Evolutionary conservation across 2,329 filamentous ascomycete species (phyloP).

Genomic region (Corynespora cassiicola): DNA sequence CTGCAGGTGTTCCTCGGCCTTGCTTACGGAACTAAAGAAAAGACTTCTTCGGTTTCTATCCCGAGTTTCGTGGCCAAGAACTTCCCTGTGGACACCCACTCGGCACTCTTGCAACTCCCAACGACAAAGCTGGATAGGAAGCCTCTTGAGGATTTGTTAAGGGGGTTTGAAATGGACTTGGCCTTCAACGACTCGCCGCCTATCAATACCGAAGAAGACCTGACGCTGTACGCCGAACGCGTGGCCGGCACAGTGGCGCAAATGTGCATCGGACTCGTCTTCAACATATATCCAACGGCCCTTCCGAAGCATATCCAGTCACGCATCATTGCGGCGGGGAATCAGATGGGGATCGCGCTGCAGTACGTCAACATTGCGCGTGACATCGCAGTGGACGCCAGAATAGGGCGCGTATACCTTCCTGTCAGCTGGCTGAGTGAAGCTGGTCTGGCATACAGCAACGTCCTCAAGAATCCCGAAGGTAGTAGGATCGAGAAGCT

Average conservation of each 20-base stretch:
- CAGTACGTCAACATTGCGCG: conserved; percentile 80
- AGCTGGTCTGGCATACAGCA: conserved; percentile 59
- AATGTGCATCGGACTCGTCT: conserved; percentile 71
- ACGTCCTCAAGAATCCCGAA: conserved; percentile 61
- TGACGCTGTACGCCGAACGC: conserved; percentile 69
- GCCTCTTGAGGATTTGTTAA: conserved; percentile 69
- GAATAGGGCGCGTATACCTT: conserved; percentile 71
- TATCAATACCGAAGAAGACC: conserved; percentile 64
- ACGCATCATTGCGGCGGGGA: conserved; percentile 62
- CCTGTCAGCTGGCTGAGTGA: conserved; percentile 69
- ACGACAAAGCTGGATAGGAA: conserved; percentile 61
- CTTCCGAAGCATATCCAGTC: conserved; percentile 39
- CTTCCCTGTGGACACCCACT: conserved; percentile 61
- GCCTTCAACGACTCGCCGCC: conserved; percentile 58
- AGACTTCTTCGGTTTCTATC: conserved; percentile 9
- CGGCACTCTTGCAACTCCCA: conserved; percentile 67
- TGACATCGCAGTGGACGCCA: conserved; percentile 72
- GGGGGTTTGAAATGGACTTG: conserved; percentile 74
- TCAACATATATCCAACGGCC: conserved; percentile 59
- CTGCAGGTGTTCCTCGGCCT: conserved; percentile 64
- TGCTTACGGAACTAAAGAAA: conserved; percentile 48
- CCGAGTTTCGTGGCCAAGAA: conserved; percentile 52
- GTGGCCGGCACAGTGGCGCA: conserved; percentile 77
- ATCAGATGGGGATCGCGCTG: conserved; percentile 74
- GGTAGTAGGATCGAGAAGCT: conserved; percentile 57